phyloP scores from a whole-genome alignment of 352 stramenopile species.

The Pythium volutum region DNA sequence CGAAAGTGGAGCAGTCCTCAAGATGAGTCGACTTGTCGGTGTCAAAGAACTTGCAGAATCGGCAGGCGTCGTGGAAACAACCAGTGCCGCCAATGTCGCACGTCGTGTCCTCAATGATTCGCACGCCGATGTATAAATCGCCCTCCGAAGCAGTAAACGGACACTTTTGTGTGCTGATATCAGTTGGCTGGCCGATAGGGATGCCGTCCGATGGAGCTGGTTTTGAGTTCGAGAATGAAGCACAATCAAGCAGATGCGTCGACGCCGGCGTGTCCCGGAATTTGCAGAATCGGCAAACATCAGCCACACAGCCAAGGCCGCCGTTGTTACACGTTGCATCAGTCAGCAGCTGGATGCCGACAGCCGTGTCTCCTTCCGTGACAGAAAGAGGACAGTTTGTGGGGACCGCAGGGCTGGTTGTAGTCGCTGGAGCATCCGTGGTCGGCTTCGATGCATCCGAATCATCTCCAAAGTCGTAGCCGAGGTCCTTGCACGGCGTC shows the following conservation, averaged over 20 bases:
- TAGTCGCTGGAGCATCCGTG: not conserved
- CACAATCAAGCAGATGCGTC: slow-evolving; percentile 3
- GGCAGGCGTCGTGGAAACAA: slow-evolving; percentile 24
- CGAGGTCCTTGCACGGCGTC: slow-evolving; percentile 11
- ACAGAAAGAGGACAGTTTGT: slow-evolving; percentile 1
- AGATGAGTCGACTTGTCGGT: slow-evolving; percentile 24
- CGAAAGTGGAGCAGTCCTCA: slow-evolving; percentile 7
- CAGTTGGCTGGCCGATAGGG: not conserved
- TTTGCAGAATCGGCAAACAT: slow-evolving; percentile 23
- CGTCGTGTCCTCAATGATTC: slow-evolving; percentile 24
- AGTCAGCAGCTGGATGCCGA: slow-evolving; percentile 11
- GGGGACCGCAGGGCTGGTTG: not conserved
- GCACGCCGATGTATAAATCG: slow-evolving; percentile 12
- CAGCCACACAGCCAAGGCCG: slow-evolving; percentile 16
- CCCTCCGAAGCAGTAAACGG: slow-evolving; percentile 25
- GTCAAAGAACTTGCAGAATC: slow-evolving; percentile 14
- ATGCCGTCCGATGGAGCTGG: not conserved
- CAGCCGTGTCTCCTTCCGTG: slow-evolving; percentile 6
- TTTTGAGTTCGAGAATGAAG: not conserved
- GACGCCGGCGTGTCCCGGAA: slow-evolving; percentile 23
- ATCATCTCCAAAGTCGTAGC: slow-evolving; percentile 6
- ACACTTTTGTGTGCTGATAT: not conserved
- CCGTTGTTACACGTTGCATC: slow-evolving; percentile 14
- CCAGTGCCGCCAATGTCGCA: slow-evolving; percentile 19
- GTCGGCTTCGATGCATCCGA: not conserved